phyloP scores from a whole-genome alignment of 495 filamentous ascomycete genomes.

The Podospora pseudoanserina region DNA sequence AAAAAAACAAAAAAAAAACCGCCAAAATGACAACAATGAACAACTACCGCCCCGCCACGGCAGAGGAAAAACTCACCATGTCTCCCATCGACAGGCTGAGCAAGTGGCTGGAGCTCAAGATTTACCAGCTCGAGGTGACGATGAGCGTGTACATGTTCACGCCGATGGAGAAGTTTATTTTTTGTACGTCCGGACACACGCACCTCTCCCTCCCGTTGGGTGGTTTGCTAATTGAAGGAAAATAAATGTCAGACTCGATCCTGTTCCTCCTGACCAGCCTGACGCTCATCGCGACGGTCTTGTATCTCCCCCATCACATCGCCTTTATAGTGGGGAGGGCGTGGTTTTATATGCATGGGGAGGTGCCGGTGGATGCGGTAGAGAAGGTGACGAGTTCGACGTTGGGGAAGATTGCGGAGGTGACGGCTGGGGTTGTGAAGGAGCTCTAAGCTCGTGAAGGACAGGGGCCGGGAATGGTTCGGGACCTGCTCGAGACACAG shows the following conservation, averaged over 20 bases:
- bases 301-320: constrained; percentile 92
- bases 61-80: not conserved
- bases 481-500: no score
- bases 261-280: constrained; percentile 83
- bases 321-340: constrained; percentile 70
- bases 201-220: not conserved
- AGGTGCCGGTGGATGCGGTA: constrained; percentile 30
- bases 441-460: constrained; percentile 32
- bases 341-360: constrained; percentile 89
- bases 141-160: constrained; percentile 48
- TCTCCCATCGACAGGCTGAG: constrained; percentile 36
- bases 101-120: constrained; percentile 47
- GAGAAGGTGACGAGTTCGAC: constrained; percentile 32
- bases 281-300: constrained; percentile 75
- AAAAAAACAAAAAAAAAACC: not conserved
- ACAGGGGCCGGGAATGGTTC: no score
- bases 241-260: constrained; percentile 66
- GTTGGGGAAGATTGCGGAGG: constrained; percentile 18
- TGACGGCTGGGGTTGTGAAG: constrained; percentile 26
- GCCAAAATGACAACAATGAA: not conserved
- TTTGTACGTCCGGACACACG: constrained; percentile 34
- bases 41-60: constrained; percentile 17
- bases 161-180: constrained; percentile 43
- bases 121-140: constrained; percentile 48
- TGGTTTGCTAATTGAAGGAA: not conserved